These are phyloP conservation scores for Talaromyces sp. DNA, from an alignment of 2,329 filamentous ascomycete genomes.

Conservation along the genomic window DNA sequence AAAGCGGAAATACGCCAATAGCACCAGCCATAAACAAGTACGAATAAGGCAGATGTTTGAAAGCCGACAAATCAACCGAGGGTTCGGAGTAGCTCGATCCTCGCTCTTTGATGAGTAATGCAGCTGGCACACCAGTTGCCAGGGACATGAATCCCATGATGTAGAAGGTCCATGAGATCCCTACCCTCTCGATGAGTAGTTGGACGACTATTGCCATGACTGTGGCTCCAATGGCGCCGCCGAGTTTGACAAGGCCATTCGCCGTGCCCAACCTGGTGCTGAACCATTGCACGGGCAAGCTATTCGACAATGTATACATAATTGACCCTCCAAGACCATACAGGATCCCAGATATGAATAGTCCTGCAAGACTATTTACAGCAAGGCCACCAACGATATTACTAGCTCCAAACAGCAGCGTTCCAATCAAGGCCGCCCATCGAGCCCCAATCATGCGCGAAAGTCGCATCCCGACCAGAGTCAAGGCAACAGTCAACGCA, in stretches of 20 bases:
- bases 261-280: constrained; percentile 3
- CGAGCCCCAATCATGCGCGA: constrained; percentile 2
- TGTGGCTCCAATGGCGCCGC: not conserved
- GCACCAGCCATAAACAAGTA: not conserved
- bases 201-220: not conserved
- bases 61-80: constrained; percentile 2
- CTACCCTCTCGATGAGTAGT: not conserved
- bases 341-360: not conserved
- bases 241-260: constrained; percentile 6
- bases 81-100: not conserved
- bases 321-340: constrained; percentile 1
- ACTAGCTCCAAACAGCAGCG: not conserved
- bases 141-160: constrained; percentile 5
- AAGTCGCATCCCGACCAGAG: not conserved
- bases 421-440: not conserved
- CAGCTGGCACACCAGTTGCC: not conserved
- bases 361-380: not conserved
- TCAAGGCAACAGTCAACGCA: not conserved
- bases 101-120: not conserved
- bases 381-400: constrained; percentile 1
- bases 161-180: constrained; percentile 1
- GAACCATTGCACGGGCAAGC: constrained; percentile 5
- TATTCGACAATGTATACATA: constrained; percentile 9
- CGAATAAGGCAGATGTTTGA: not conserved
- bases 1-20: constrained; percentile 3